Percentiles rank a stretch among this genome's conserved stretches.
phyloP scores from a whole-genome alignment of 208 protist species.

The Tritrichomonas musculus region DNA sequence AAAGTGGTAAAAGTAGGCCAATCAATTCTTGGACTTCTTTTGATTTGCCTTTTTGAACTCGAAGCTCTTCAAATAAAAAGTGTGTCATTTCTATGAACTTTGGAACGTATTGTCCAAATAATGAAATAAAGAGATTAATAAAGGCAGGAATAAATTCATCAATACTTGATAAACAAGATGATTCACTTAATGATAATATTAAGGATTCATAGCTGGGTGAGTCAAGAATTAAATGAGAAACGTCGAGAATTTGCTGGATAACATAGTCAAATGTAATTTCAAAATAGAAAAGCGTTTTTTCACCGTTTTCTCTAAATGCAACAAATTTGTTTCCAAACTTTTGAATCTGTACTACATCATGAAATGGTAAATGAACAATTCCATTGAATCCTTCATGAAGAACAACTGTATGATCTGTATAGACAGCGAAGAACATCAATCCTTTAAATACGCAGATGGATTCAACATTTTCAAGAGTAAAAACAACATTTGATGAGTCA shows the following conservation, averaged over 20 bases:
- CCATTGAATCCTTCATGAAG: neutral
- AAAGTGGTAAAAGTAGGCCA: neutral
- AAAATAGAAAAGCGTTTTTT: neutral
- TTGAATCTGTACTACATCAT: neutral
- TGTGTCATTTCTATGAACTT: neutral
- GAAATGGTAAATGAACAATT: neutral
- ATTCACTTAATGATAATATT: neutral
- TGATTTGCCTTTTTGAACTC: neutral
- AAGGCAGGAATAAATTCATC: neutral
- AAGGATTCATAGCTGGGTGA: neutral
- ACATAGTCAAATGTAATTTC: neutral
- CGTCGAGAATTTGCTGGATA: neutral
- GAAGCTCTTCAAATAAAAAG: conserved; percentile 11
- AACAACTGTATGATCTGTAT: neutral
- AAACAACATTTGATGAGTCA: neutral
- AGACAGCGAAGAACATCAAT: conserved; percentile 17
- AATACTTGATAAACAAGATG: neutral
- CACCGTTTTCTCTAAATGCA: no score
- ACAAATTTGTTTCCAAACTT: neutral
- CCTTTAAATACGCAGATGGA: neutral
- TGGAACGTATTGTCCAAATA: neutral
- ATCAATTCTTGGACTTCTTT: neutral
- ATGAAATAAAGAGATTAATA: neutral
- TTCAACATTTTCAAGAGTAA: neutral
- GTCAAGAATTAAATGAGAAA: neutral